These are phyloP conservation scores for Yamadazyma akitaensis DNA, from an alignment of 805 yeast species.

Conservation along the genomic window DNA sequence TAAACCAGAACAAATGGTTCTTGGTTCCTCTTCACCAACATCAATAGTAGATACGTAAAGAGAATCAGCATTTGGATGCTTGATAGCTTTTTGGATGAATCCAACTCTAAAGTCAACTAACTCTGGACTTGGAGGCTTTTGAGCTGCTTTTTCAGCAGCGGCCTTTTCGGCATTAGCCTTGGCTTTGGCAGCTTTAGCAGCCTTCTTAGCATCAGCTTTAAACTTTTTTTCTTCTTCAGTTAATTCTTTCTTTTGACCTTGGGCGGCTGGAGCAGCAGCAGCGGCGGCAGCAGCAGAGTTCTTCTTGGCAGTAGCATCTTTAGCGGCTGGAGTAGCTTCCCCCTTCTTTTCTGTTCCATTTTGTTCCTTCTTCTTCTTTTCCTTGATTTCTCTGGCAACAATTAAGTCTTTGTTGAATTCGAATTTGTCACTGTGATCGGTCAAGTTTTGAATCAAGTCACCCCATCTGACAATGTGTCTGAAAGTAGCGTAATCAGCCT, in stretches of 20 bases:
- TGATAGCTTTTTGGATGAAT: conserved; percentile 90
- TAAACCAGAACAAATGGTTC: conserved; percentile 97
- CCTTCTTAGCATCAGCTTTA: conserved; percentile 58
- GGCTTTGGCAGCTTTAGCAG: conserved; percentile 60
- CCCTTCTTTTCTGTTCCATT: conserved; percentile 25
- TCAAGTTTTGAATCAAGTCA: conserved; percentile 74
- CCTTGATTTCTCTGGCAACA: conserved; percentile 73
- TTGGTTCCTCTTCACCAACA: conserved; percentile 94
- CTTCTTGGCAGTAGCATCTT: conserved; percentile 38
- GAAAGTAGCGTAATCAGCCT: conserved; percentile 53
- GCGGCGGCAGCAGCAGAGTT: conserved; percentile 21
- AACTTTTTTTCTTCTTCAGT: conserved; percentile 44
- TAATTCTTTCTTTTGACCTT: conserved; percentile 20
- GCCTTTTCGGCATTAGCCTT: conserved; percentile 51
- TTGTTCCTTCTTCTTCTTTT: conserved; percentile 46
- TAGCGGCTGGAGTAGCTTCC: conserved; percentile 25
- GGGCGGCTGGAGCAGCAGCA: conserved; percentile 6
- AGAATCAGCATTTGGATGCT: conserved; percentile 97
- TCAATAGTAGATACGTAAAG: conserved; percentile 95
- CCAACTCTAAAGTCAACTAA: conserved; percentile 93
- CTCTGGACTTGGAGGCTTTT: conserved; percentile 73
- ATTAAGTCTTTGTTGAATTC: conserved; percentile 56
- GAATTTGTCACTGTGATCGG: conserved; percentile 49
- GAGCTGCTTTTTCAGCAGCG: conserved; percentile 50
- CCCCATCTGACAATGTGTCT: conserved; percentile 94